These are phyloP conservation scores for Helicocarpus griseus DNA, from an alignment of 2,329 filamentous ascomycete genomes.

Conservation along the genomic window DNA sequence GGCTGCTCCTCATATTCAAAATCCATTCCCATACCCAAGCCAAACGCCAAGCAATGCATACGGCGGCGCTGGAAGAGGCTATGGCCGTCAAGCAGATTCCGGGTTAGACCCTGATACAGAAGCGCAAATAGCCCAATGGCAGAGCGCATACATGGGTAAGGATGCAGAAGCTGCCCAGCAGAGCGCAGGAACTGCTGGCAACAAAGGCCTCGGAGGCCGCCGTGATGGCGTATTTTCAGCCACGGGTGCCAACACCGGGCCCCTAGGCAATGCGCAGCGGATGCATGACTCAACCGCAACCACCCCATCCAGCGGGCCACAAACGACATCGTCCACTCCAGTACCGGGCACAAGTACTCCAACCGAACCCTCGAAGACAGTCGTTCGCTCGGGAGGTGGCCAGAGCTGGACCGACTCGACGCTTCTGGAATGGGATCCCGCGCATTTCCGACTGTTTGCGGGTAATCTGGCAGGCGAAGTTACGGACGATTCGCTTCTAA, in stretches of 20 bases:
- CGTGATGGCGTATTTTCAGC: constrained; percentile 32
- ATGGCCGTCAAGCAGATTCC: constrained; percentile 26
- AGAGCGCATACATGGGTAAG: constrained; percentile 70
- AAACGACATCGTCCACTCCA: constrained; percentile 33
- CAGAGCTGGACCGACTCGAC: constrained; percentile 85
- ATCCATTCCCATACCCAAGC: constrained; percentile 65
- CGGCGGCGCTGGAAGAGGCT: constrained; percentile 36
- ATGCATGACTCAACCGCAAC: constrained; percentile 17
- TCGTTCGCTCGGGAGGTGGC: constrained; percentile 78
- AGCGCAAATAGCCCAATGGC: constrained; percentile 89
- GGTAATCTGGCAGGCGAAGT: constrained; percentile 96
- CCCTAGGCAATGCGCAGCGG: constrained; percentile 29
- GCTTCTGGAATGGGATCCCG: constrained; percentile 90
- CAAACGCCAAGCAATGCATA: constrained; percentile 28
- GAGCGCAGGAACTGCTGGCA: constrained; percentile 20
- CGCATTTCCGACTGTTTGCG: constrained; percentile 89
- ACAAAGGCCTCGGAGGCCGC: constrained; percentile 25
- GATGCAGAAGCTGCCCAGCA: constrained; percentile 36
- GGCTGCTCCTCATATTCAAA: constrained; percentile 60
- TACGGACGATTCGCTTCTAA: constrained; percentile 88
- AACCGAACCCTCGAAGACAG: constrained; percentile 60
- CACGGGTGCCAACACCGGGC: constrained; percentile 37
- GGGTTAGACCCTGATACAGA: constrained; percentile 68
- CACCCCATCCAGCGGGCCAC: constrained; percentile 21
- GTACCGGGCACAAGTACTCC: constrained; percentile 32